Evolutionary conservation across 2,329 filamentous ascomycete species (phyloP), one percentile per base, ranked within the genome.

Genomic region (Volutella citrinella): DNA sequence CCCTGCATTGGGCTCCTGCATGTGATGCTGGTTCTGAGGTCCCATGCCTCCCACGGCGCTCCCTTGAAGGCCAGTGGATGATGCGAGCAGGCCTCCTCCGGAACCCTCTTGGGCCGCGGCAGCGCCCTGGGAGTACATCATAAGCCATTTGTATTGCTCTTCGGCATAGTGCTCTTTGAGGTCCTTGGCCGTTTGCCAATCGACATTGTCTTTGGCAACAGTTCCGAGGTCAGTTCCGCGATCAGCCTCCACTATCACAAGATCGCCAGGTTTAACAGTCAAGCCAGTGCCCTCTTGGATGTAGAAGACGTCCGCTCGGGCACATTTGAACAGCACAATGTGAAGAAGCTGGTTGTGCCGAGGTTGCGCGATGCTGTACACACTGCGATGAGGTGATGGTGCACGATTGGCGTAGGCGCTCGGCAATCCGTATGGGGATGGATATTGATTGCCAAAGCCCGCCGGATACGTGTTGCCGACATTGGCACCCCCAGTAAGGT

Each of bases 171-270:
- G 83, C 51, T 94, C 87, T 60, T 96, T 95, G 47, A 89, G 68
- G 29, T 93, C 84, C 54, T 93, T 90, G 8, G 93, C 93, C 32
- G 84, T 79, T 47, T 89, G 83, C 75, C 89, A 89, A 43, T 88
- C 86, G 23, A 97, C 81, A 51, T 94, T 90, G 44, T 89, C 86
- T 48, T 86, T 81, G 32, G 87, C 85, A 18, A 98, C 91, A 17
- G 91, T 95, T 27, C 93, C 94, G 21, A 98, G 76, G 57, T 98
- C 94, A 15, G 89, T 95, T 27, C 93, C 93, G 44, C 93, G 87
- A 60, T 98, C 94, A 16, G 93, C 93, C 64, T 98, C 93, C 13
- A 96, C 90, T 48, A 98, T 97, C 42, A 98, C 94, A 32, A 97
- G 72, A 57, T 98, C 93, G 19, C 93, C 93, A 13, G 84, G 82